phyloP scores from a whole-genome alignment of 305 asterid genomes.

The Vinca major region DNA sequence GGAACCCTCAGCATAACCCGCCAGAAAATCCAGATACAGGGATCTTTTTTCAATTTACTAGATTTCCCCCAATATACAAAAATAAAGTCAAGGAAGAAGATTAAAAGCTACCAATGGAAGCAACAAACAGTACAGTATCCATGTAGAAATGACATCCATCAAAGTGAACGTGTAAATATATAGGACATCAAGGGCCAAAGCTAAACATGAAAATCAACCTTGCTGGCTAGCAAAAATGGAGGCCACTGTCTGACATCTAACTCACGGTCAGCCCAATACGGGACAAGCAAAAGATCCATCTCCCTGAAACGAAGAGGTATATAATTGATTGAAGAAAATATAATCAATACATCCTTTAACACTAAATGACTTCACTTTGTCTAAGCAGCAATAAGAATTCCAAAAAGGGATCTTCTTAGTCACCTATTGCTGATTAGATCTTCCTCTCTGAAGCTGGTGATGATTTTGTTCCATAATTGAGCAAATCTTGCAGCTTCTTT shows the following conservation, averaged over 20 bases:
- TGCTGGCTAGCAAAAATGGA: constrained; percentile 98
- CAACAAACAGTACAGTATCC: not conserved
- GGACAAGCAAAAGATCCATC: constrained; percentile 97
- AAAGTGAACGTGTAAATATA: not conserved
- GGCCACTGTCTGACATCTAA: constrained; percentile 96
- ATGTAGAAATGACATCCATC: not conserved
- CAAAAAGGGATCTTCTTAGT: too few relatives aligned
- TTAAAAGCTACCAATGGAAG: not conserved
- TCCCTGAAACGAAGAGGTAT: constrained; percentile 46
- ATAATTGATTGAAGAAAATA: constrained; percentile 6
- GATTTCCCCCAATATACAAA: not conserved
- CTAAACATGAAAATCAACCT: constrained; percentile 39
- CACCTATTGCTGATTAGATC: constrained; percentile 92
- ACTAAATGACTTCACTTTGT: not conserved
- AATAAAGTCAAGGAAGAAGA: not conserved
- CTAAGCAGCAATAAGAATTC: not conserved
- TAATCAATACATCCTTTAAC: not conserved
- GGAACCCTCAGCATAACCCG: not conserved
- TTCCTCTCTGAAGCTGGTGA: constrained; percentile 96
- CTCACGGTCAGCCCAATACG: constrained; percentile 98
- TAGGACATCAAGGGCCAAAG: constrained; percentile 8
- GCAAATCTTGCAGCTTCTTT: constrained; percentile 97
- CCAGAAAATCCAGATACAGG: not conserved
- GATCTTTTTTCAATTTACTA: not conserved
- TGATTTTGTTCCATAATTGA: constrained; percentile 95